These are phyloP conservation scores for Paecilomyces fulvus DNA, from an alignment of 2,329 filamentous ascomycete species.

Conservation along the genomic window DNA sequence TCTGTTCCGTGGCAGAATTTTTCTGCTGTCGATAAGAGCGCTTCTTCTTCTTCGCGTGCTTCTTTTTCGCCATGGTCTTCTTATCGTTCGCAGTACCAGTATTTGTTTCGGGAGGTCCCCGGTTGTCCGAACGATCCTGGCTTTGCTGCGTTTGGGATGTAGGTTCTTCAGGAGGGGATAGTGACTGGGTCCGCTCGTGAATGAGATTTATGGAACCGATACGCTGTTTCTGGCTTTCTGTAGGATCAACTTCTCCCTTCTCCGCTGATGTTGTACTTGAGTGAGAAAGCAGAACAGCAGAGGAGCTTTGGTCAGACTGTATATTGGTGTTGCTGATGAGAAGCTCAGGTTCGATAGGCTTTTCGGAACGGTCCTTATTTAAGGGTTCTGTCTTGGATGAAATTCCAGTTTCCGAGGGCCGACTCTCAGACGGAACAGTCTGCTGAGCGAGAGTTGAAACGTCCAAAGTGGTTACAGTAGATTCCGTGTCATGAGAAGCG, in stretches of 20 bases:
- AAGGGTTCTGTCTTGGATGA: background rate
- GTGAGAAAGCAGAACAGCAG: background rate
- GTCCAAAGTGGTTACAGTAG: background rate
- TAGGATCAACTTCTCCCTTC: background rate
- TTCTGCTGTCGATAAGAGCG: background rate
- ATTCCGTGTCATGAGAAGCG: background rate
- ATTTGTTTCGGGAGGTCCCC: constrained; percentile 8
- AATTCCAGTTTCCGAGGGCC: background rate
- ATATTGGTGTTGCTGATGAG: background rate
- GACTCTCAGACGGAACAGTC: background rate
- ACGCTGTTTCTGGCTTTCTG: background rate
- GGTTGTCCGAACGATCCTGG: background rate
- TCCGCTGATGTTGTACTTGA: background rate
- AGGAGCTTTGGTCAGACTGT: background rate
- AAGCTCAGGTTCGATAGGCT: background rate
- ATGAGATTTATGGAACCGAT: background rate
- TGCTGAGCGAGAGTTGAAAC: background rate
- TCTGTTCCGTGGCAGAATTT: background rate
- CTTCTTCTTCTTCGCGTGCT: constrained; percentile 24
- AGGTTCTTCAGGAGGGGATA: background rate
- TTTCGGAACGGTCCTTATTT: background rate
- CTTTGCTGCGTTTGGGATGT: background rate
- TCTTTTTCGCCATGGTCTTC: constrained; percentile 31
- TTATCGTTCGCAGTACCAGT: constrained; percentile 22
- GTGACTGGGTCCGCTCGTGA: no score